phyloP scores from a whole-genome alignment of 176 grass and related monocot genomes.

The Hordeum vulgare region DNA sequence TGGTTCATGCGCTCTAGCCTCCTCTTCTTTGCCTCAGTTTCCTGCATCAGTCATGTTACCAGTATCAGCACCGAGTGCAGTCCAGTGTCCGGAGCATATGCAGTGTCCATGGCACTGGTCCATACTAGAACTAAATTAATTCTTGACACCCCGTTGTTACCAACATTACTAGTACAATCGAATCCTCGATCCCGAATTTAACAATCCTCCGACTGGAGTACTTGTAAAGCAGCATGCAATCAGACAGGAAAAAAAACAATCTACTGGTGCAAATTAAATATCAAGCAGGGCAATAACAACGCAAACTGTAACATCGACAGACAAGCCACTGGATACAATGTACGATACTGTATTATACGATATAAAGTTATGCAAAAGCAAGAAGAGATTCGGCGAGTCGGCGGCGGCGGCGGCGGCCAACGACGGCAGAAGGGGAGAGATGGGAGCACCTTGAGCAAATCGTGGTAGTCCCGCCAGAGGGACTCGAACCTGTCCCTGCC shows the following conservation, averaged over 20 bases:
- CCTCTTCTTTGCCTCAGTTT: constrained; percentile 62
- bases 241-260: not conserved
- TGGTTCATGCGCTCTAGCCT: constrained; percentile 22
- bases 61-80: not conserved
- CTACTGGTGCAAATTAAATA: not conserved
- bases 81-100: not conserved
- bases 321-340: not conserved
- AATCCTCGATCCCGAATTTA: not conserved
- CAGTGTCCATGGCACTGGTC: not conserved
- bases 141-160: not conserved
- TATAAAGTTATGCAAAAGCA: not conserved
- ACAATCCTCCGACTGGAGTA: not conserved
- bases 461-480: constrained; percentile 47
- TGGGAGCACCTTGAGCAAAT: constrained; percentile 36
- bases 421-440: not conserved
- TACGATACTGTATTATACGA: not conserved
- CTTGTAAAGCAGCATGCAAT: not conserved
- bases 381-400: not conserved
- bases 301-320: not conserved
- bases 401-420: not conserved
- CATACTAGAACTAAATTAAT: not conserved
- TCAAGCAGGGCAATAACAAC: not conserved
- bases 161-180: not conserved
- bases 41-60: constrained; percentile 23
- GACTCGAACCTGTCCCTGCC: constrained; percentile 17